Conservation (phyloP, 1,139 yeast genomes). For the Yamadazyma membranifaciens region DNA sequence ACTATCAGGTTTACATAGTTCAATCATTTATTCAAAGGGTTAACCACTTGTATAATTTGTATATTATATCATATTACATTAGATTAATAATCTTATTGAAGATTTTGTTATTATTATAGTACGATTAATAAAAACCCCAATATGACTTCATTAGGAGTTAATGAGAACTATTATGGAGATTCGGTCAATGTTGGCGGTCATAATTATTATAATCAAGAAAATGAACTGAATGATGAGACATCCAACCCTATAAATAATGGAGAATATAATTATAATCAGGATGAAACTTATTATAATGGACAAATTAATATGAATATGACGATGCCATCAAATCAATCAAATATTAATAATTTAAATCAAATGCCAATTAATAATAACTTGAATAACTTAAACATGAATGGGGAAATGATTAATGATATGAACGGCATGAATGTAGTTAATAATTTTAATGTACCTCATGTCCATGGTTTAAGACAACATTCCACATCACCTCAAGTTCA, state of each 20-base stretch:
- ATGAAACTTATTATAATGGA: conserved; percentile 3
- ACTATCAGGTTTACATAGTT: background rate
- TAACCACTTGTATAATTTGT: background rate
- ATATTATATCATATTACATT: background rate
- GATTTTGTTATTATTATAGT: too few relatives aligned
- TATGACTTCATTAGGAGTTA: conserved; percentile 11
- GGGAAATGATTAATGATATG: conserved; percentile 8
- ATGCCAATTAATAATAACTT: background rate
- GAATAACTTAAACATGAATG: conserved; percentile 2
- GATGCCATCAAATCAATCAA: background rate
- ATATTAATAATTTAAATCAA: background rate
- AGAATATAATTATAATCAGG: conserved; percentile 6
- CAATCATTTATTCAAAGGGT: background rate
- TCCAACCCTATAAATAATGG: background rate
- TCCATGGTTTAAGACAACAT: conserved; percentile 2
- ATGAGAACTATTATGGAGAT: conserved; percentile 10
- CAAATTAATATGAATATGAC: conserved; percentile 1
- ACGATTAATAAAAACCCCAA: background rate
- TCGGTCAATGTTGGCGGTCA: conserved; percentile 2
- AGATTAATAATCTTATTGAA: too few relatives aligned
- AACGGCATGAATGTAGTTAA: conserved; percentile 4
- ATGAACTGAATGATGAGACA: conserved; percentile 1
- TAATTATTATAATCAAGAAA: conserved; percentile 4
- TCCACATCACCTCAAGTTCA: conserved; percentile 4
- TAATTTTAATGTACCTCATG: conserved; percentile 5